Base-by-base conservation (phyloP, 306 rosid genomes). In the Acacia crassicarpa region DNA sequence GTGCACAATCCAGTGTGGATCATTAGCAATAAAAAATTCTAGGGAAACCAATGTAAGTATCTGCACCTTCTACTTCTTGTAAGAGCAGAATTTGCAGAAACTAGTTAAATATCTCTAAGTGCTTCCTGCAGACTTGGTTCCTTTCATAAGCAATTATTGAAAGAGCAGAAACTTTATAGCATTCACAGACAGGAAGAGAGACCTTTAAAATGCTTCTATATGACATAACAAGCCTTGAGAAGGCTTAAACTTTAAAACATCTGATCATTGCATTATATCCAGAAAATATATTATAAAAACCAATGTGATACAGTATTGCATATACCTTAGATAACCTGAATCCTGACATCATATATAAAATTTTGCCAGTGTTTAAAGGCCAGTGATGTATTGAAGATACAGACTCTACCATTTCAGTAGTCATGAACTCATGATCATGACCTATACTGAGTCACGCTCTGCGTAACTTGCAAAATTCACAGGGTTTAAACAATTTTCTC, bases 81-180 rank as follows among this genome's bases (percentile, higher is more conserved):
- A 32, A 32, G 49, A 70, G 69, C 62, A 76, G 43, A 75, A 56
- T 70, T 20, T 46, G 30, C 76, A 74, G 59, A 81, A 40, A 4
- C 5, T n/a, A 71, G 58, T 14, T 44, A 44, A 25, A 22, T 45
- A 23, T 22, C 53, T 68, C 22, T 40, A 41, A n/a, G 22, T 72
- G 77, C n/a, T 72, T 49, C 77, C 58, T 48, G 63, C 62, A 20
- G 40, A 67, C 25, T 10, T n/a, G 33, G 11, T 41, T 41, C 16
- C 22, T 69, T 9, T 69, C 53, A 41, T 14, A 69, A 69, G 74
- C 30, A 69, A 69, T 38, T 41, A 69, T 11, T 11, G 32, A n/a
- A 17, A 48, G 27, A 72, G 16, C 16, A 38, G 17, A 35, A 56
- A 53, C 11, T 30, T 30, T 30, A 45, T 48, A 32, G 63, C 63